Base-by-base conservation (phyloP, 2,329 filamentous ascomycete genomes). In the Cercospora beticola region DNA sequence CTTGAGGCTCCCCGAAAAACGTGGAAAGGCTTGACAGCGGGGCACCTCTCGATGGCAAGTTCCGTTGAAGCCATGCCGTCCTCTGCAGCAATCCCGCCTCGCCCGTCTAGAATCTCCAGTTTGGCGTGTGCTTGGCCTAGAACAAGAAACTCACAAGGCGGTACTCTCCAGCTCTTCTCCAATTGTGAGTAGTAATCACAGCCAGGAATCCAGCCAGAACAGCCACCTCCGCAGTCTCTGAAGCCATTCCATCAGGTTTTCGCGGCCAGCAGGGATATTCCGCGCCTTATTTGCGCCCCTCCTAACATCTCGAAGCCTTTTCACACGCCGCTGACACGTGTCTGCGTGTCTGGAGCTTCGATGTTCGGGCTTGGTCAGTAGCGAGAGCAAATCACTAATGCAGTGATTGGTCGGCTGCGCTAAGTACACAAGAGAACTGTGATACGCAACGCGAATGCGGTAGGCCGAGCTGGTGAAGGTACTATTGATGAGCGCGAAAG, bases 141-240 rank as follows among this genome's bases (percentile, higher is more conserved):
- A 54, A 62, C 60, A 62, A 62, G 60, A 62, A 26, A 18, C 18
- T 5, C 5, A 8, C 60, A 33, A 46, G 60, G 36, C 60, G 60
- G 60, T 4, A 46, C 36, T 62, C 60, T 62, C 60, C 60, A 62
- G 21, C 26, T 62, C n/a, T 23, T 18, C 60, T 49, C 60, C n/a
- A 62, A 28, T 30, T 33, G 21, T 54, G 21, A 2, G 18, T n/a
- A 52, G 40, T 40, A 62, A 62, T 49, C 40, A 26, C 10, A 43
- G 40, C 14, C 5, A 62, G 3, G 23, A 23, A 33, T 49, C 21
- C 12, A 30, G 60, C 40, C 60, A 46, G 23, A 56, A 56, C 62
- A 64, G 62, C 62, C 62, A 64, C 62, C 28, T 64, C 62, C 62
- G 30, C 62, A 64, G 43, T 21, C 31, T 36, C 21, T 9, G 43